Conservation (phyloP, 257 asterid species). For the Buddleja alternifolia region DNA sequence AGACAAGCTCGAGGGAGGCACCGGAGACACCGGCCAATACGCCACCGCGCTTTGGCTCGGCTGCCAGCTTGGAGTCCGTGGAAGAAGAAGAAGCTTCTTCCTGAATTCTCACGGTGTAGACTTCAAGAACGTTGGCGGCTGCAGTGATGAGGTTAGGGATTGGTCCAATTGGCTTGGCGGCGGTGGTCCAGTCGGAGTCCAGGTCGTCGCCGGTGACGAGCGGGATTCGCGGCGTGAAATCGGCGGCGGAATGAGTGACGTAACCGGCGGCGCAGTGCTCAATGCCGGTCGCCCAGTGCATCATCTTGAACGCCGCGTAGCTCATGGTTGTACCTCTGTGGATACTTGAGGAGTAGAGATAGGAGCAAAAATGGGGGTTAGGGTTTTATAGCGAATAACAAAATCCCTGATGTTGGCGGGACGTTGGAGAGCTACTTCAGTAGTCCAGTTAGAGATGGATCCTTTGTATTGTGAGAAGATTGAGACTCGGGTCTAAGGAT, state of each 20-base stretch:
- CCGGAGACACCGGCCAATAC: constrained; percentile 81
- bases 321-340: constrained; percentile 71
- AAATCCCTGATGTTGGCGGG: constrained; percentile 35
- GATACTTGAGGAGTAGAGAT: constrained; percentile 13
- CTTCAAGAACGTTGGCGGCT: constrained; percentile 83
- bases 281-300: constrained; percentile 92
- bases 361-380: constrained; percentile 28
- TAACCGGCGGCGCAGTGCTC: constrained; percentile 91
- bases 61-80: constrained; percentile 43
- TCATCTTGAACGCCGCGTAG: constrained; percentile 83
- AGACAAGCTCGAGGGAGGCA: constrained; percentile 80
- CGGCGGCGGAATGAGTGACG: constrained; percentile 73
- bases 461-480: too few relatives aligned
- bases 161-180: constrained; percentile 65
- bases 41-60: constrained; percentile 80
- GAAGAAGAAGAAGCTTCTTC: constrained; percentile 51
- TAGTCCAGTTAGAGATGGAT: too few relatives aligned
- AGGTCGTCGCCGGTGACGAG: constrained; percentile 62
- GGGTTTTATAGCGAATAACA: constrained; percentile 35
- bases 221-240: constrained; percentile 52
- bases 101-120: constrained; percentile 69
- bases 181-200: constrained; percentile 73
- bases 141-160: constrained; percentile 77
- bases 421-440: too few relatives aligned
- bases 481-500: too few relatives aligned